phyloP scores from a whole-genome alignment of 495 filamentous ascomycete genomes.

The Podospora tetraspora region DNA sequence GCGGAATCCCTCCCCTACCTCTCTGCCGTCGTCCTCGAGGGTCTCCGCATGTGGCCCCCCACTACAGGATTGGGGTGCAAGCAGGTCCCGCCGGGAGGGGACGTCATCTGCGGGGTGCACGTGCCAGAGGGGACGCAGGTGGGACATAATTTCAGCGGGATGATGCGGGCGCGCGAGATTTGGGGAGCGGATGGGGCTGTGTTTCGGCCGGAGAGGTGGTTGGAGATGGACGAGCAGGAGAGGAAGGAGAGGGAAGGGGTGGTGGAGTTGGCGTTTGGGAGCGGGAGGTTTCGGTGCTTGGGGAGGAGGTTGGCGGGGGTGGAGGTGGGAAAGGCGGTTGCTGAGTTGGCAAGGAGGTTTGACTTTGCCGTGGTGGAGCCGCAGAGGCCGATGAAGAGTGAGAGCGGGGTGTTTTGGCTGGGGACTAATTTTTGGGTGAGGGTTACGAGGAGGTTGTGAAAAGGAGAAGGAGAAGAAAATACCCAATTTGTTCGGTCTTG shows the following conservation, averaged over 20 bases:
- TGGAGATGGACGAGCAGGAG: conserved; percentile 31
- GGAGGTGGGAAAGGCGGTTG: conserved; percentile 49
- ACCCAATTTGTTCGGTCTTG: no score
- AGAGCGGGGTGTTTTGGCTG: conserved; percentile 13
- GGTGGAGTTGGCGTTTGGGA: conserved; percentile 30
- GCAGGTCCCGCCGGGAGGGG: conserved; percentile 43
- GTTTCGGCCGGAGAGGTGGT: conserved; percentile 53
- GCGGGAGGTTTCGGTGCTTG: conserved; percentile 37
- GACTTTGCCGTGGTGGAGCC: conserved; percentile 42
- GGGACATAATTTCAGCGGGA: conserved; percentile 24
- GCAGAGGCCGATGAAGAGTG: conserved; percentile 30
- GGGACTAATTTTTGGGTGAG: conserved; percentile 12
- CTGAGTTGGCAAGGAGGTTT: conserved; percentile 24
- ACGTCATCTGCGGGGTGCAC: conserved; percentile 45
- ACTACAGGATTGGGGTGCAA: conserved; percentile 43
- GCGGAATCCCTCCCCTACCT: conserved; percentile 42
- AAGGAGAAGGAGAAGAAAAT: neutral
- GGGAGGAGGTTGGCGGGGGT: conserved; percentile 37
- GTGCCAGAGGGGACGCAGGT: conserved; percentile 57
- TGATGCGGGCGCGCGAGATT: conserved; percentile 27
- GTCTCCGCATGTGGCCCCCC: conserved; percentile 42
- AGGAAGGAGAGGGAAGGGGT: conserved; percentile 29
- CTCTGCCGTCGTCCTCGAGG: conserved; percentile 44
- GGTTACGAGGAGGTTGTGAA: conserved; percentile 12
- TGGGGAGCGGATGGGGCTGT: conserved; percentile 38